These are phyloP conservation scores for Alisma plantagoaquatica DNA, from an alignment of 106 monocot species.

Conservation along the genomic window DNA sequence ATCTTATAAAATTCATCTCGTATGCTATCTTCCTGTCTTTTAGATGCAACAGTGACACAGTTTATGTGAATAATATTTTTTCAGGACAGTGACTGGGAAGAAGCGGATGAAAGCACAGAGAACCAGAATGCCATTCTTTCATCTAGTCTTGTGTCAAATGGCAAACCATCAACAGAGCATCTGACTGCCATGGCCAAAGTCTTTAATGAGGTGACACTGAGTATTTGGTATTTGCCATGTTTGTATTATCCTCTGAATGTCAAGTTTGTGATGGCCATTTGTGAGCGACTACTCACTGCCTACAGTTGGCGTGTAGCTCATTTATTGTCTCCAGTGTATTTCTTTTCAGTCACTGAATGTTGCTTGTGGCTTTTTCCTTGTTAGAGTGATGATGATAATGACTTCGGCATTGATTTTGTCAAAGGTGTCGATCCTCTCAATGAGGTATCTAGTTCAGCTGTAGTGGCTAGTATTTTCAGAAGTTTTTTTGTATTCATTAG, in stretches of 20 bases:
- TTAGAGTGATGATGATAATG: constrained; percentile 52
- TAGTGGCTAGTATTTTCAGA: neutral
- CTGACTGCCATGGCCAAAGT: constrained; percentile 75
- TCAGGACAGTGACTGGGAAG: constrained; percentile 87
- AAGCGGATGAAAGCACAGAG: constrained; percentile 13
- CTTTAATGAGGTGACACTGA: constrained; percentile 46
- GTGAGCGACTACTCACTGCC: too few relatives aligned
- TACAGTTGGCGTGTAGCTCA: too few relatives aligned
- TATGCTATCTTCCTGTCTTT: too few relatives aligned
- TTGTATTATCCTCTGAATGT: neutral
- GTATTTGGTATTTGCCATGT: neutral
- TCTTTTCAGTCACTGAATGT: neutral
- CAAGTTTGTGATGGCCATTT: constrained; percentile 2
- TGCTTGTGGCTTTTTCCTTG: neutral
- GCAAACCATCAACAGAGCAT: constrained; percentile 45
- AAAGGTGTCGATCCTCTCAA: constrained; percentile 64
- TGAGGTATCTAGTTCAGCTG: constrained; percentile 44
- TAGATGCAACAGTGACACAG: too few relatives aligned
- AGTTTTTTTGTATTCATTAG: neutral
- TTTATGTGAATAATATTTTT: too few relatives aligned
- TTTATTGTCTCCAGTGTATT: neutral
- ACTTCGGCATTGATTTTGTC: constrained; percentile 49
- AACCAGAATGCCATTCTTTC: constrained; percentile 36
- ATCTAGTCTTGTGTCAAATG: constrained; percentile 31
- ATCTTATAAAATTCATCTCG: too few relatives aligned